Evolutionary conservation across 2,329 filamentous ascomycete species (phyloP).

Genomic region (Botrytis aclada): DNA sequence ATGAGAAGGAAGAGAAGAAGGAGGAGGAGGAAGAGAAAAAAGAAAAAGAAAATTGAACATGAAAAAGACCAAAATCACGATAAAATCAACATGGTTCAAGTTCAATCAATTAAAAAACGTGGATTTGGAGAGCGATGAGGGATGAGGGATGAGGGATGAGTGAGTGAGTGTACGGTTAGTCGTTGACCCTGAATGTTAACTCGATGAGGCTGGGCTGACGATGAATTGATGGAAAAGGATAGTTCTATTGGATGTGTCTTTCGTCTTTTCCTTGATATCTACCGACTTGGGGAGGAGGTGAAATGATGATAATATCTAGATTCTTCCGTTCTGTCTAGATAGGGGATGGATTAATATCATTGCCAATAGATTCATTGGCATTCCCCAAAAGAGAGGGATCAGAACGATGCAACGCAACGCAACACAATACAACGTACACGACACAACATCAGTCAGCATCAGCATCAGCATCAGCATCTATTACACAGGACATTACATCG

Average conservation of each 20-base stretch:
- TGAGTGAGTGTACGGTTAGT: neutral
- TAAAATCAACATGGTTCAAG: neutral
- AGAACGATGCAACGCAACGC: neutral
- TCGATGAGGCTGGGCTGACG: neutral
- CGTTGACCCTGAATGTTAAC: neutral
- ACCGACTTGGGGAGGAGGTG: neutral
- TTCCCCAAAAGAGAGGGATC: neutral
- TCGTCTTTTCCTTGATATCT: neutral
- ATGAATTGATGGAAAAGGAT: neutral
- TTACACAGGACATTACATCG: no score
- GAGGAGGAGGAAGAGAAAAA: neutral
- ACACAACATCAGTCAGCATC: neutral
- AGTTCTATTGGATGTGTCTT: neutral
- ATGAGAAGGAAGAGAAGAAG: neutral
- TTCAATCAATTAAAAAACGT: neutral
- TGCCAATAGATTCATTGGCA: neutral
- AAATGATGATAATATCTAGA: neutral
- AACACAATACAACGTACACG: neutral
- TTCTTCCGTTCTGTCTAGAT: no score
- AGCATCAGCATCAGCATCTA: no score
- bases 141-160: no score
- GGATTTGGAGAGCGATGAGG: neutral
- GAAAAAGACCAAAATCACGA: neutral
- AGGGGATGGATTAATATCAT: no score
- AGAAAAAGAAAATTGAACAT: neutral